A percentile compares a stretch with the other conserved stretches of the same genome.
phyloP scores from a whole-genome alignment of 257 asterid species.

The Solanum bulbocastanum region DNA sequence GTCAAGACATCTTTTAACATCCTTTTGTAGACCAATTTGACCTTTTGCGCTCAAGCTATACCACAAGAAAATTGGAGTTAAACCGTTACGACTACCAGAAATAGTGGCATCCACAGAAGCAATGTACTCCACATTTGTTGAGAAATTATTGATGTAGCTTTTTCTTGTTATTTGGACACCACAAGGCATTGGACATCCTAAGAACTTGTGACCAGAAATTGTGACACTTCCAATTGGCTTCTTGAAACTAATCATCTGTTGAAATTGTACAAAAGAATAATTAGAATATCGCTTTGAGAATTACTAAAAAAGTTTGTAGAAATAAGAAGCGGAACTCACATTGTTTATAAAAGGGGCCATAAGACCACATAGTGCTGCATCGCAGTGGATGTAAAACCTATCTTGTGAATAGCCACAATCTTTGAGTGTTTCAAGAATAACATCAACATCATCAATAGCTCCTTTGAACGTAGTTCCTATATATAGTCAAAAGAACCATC shows the following conservation, averaged over 20 bases:
- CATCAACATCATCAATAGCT: conserved; percentile 25
- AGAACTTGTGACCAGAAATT: not conserved
- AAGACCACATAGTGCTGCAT: conserved; percentile 19
- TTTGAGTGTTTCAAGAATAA: conserved; percentile 10
- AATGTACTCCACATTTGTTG: conserved; percentile 10
- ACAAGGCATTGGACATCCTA: conserved; percentile 15
- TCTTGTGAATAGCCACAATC: conserved; percentile 16
- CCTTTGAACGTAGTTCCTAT: conserved; percentile 38
- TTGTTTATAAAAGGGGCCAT: conserved; percentile 17
- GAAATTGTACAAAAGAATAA: not conserved
- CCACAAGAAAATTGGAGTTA: conserved; percentile 14
- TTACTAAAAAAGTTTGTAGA: not conserved
- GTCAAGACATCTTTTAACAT: conserved; percentile 2
- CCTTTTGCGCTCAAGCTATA: conserved; percentile 12
- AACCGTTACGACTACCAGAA: conserved; percentile 15
- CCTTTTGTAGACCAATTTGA: not conserved
- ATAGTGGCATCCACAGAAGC: conserved; percentile 17
- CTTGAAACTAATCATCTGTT: conserved; percentile 7
- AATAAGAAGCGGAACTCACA: not conserved
- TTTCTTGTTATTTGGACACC: conserved; percentile 18
- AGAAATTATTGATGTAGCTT: not conserved
- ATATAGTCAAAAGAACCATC: not conserved
- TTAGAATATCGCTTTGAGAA: not conserved
- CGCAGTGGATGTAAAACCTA: conserved; percentile 20
- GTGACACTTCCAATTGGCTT: conserved; percentile 16